phyloP scores from a whole-genome alignment of 352 stramenopile genomes.

The Phytophthora multivora region DNA sequence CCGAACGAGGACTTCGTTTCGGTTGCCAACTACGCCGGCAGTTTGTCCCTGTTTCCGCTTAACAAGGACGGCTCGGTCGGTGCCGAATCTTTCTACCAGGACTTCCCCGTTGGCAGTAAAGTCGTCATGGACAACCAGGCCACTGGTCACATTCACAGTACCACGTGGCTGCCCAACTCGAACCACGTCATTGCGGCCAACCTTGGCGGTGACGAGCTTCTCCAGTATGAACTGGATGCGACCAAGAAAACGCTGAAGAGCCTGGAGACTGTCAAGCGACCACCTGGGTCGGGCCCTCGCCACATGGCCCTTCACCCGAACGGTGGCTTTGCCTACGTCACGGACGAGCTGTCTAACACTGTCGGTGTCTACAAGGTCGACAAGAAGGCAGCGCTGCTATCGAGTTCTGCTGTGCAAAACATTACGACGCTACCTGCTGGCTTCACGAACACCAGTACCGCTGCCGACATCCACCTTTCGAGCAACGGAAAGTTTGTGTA shows the following conservation, averaged over 20 bases:
- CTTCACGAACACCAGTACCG: constrained; percentile 33
- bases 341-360: constrained; percentile 61
- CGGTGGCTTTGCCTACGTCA: constrained; percentile 51
- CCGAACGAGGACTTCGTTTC: constrained; percentile 53
- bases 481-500: constrained; percentile 58
- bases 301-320: constrained; percentile 63
- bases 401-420: constrained; percentile 37
- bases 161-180: constrained; percentile 52
- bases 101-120: constrained; percentile 47
- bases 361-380: constrained; percentile 59
- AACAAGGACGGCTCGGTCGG: constrained; percentile 46
- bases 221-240: constrained; percentile 51
- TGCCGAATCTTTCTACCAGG: constrained; percentile 39
- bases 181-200: constrained; percentile 53
- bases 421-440: constrained; percentile 54
- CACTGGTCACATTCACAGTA: constrained; percentile 62
- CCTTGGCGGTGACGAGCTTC: constrained; percentile 62
- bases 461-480: constrained; percentile 57
- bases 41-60: constrained; percentile 58
- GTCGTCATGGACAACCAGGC: constrained; percentile 45
- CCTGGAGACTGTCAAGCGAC: constrained; percentile 21
- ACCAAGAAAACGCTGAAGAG: constrained; percentile 42
- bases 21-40: constrained; percentile 69
- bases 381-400: constrained; percentile 22
- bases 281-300: constrained; percentile 52